Base-by-base conservation (phyloP, 768 basidiomycete species). In the Suillus tomentosus region DNA sequence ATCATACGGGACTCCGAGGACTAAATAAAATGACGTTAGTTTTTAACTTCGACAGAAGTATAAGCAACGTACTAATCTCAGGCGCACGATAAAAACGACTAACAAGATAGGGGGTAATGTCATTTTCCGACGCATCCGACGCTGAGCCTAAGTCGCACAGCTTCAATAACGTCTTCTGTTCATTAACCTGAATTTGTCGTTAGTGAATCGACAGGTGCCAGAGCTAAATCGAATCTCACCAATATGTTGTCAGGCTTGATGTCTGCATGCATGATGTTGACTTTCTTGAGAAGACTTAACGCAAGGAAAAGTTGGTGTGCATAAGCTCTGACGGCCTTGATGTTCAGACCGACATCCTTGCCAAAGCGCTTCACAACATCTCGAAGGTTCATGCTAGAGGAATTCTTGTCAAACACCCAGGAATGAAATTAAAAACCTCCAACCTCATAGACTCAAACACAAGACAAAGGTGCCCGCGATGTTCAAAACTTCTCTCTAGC, bases 161-260 rank as follows among this genome's bases (percentile, higher is more conserved):
- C 78, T 99, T 99, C 64, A 99, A 78, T 24, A 94, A 77, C 3
- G 92, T 95, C 81, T 99, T 98, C 70, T 88, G 88, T 69, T 98
- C 96, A 67, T 95, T 97, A 37, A 98, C 95, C 95, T 98, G 61
- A 37, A 53, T 36, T 48, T 24, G 64, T 57, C 17, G 60, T 69
- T 48, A 66, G 65, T 62, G 53, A 63, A 64, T 61, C 62, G 68
- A 65, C 64, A 71, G 59, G 45, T 50, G 62, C 45, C 54, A 68
- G 47, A 64, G 43, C 3, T 24, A 61, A 11, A 37, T 64, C n/a
- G 19, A 55, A 42, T 83, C 89, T 39, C 66, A 95, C 96, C 71
- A 99, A 76, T 50, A 99, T 96, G 74, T 99, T 99, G 75, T 99
- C 97, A 22, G 97, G 97, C 77, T 99, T 99, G 74, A 99, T 93